Percentiles rank a stretch among this genome's conserved stretches.
phyloP scores from a whole-genome alignment of 352 stramenopile genomes.

The Globisporangium nunn region DNA sequence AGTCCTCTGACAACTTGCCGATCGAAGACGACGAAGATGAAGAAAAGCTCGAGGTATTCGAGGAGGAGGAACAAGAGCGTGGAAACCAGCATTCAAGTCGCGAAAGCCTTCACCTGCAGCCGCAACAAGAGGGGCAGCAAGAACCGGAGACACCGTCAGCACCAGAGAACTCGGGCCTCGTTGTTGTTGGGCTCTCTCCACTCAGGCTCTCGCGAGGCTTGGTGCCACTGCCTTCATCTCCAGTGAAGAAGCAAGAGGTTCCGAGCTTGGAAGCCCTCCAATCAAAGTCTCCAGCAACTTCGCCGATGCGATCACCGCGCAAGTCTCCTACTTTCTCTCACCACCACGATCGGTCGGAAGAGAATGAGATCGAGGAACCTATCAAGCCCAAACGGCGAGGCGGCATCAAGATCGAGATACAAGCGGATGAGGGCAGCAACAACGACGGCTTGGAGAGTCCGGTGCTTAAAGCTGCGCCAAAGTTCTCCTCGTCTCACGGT shows the following conservation, averaged over 20 bases:
- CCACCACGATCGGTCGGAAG: background rate
- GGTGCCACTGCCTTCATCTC: constrained; percentile 3
- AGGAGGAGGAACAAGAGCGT: constrained; percentile 7
- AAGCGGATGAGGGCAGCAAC: constrained; percentile 1
- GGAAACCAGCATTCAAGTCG: constrained; percentile 15
- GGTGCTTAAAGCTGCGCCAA: constrained; percentile 2
- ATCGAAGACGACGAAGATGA: constrained; percentile 22
- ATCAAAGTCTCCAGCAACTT: background rate
- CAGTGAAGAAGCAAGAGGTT: constrained; percentile 12
- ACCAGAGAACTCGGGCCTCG: constrained; percentile 18
- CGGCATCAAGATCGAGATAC: constrained; percentile 15
- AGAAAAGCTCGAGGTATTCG: constrained; percentile 42
- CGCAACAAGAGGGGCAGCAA: background rate
- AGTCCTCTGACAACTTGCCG: constrained; percentile 2
- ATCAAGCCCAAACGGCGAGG: constrained; percentile 7
- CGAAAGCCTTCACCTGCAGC: constrained; percentile 1
- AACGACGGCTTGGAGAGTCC: background rate
- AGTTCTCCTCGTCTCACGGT: constrained; percentile 7
- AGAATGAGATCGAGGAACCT: background rate
- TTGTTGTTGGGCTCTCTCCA: constrained; percentile 31
- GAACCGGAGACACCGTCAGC: constrained; percentile 3
- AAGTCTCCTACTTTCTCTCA: background rate
- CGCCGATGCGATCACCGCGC: background rate
- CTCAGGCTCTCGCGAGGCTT: constrained; percentile 17
- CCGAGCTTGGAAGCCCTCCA: background rate